These are phyloP conservation scores for Fusarium nygamai DNA, from an alignment of 2,329 filamentous ascomycete species.

Conservation along the genomic window DNA sequence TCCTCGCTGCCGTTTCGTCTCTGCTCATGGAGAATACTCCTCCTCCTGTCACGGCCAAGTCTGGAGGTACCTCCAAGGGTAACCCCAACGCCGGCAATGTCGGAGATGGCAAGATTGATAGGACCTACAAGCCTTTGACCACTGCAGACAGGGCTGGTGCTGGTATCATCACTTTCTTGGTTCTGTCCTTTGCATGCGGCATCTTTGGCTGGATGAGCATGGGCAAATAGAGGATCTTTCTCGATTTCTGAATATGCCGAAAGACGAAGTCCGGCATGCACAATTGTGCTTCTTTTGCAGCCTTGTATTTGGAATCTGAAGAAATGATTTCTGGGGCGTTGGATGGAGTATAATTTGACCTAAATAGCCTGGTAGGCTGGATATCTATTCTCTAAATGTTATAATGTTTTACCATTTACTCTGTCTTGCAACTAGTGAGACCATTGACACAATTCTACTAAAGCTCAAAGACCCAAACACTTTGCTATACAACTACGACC, in stretches of 20 bases:
- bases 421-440: background rate
- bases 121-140: conserved; percentile 50
- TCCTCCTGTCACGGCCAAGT: conserved; percentile 55
- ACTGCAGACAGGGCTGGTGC: conserved; percentile 59
- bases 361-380: conserved; percentile 36
- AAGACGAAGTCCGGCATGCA: conserved; percentile 10
- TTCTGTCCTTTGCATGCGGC: conserved; percentile 52
- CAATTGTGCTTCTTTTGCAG: conserved; percentile 22
- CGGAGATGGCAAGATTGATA: conserved; percentile 49
- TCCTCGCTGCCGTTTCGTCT: conserved; percentile 64
- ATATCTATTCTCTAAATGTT: conserved; percentile 19
- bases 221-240: conserved; percentile 42
- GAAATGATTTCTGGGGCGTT: conserved; percentile 37
- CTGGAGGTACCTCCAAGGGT: conserved; percentile 63
- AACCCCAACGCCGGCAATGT: conserved; percentile 55
- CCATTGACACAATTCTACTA: too few species aligned
- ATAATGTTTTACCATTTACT: conserved; percentile 7
- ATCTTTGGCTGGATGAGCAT: conserved; percentile 62
- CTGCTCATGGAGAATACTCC: conserved; percentile 57
- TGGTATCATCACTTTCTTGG: conserved; percentile 57
- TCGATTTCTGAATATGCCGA: conserved; percentile 19
- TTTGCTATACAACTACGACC: too few species aligned
- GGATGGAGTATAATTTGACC: conserved; percentile 38
- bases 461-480: background rate
- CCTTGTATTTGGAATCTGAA: conserved; percentile 23